Base-by-base conservation (phyloP, 768 basidiomycete species). In the Rhizopogon salebrosus region DNA sequence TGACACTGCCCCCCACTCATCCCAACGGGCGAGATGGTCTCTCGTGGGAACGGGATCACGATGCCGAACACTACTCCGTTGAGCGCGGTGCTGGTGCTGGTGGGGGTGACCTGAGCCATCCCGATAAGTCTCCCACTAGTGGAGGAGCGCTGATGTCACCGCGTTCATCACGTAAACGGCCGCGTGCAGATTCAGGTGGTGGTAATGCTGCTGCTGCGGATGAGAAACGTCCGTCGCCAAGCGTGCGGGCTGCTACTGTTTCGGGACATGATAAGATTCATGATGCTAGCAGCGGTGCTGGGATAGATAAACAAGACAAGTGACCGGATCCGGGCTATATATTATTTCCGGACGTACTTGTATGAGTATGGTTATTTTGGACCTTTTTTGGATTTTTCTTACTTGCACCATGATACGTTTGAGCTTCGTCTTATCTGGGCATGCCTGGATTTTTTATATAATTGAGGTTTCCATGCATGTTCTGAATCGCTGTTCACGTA, bases 401-500 rank as follows among this genome's bases (percentile, higher is more conserved):
- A n/a, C 45, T 42, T 43, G 45, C 20, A 31, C 31, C 31, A 22
- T 8, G 13, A 34, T 46, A 7, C 13, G 11, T 34, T 34, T 36
- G 24, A 31, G n/a, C 6, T 36, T 9, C 11, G 29, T 31, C 31
- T 23, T 48, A 26, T 48, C 31, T 52, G 37, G 31, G 27, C 31
- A 49, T 42, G 48, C 48, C 48, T 10, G 48, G 37, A 49, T 23
- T 50, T 20, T 41, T 13, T n/a, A 41, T n/a, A n/a, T n/a, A 41
- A 9, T 41, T 41, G 40, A 41, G 31, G 31, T 34, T 34, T 31
- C 8, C 31, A 46, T 22, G 20, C 20, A 46, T 29, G 7, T 49
- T 70, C 74, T 23, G 75, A 72, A 2, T 64, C 70, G 1, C 55
- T 71, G n/a, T 69, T 76, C 39, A 59, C 65, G 24, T n/a, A n/a